Conservation (phyloP, 495 filamentous ascomycete species). For the Glonium stellatum region DNA sequence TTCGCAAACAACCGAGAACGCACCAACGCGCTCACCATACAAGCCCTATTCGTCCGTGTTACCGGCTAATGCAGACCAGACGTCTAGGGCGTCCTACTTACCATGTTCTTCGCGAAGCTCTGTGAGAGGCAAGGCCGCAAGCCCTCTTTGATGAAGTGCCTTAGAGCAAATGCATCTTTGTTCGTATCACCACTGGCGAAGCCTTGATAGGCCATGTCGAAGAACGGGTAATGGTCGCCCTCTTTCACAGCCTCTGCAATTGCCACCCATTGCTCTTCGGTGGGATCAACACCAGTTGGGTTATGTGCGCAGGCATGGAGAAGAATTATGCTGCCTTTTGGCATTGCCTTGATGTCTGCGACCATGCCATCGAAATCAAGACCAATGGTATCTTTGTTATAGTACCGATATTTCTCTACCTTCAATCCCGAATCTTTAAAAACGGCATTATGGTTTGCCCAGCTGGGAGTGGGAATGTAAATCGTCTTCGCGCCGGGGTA, state of each 20-base stretch:
- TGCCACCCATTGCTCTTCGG: slow-evolving; percentile 82
- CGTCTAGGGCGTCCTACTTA: slow-evolving; percentile 33
- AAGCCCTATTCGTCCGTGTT: slow-evolving; percentile 56
- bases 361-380: slow-evolving; percentile 95
- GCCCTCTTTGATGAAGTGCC: slow-evolving; percentile 87
- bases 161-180: slow-evolving; percentile 83
- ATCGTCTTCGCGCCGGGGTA: slow-evolving; percentile 87
- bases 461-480: slow-evolving; percentile 92
- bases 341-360: slow-evolving; percentile 82
- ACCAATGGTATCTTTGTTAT: slow-evolving; percentile 97
- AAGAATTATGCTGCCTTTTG: slow-evolving; percentile 77
- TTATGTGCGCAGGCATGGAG: slow-evolving; percentile 98
- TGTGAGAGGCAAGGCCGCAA: slow-evolving; percentile 85
- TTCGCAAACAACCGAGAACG: slow-evolving; percentile 85
- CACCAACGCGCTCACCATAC: slow-evolving; percentile 96
- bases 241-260: slow-evolving; percentile 86
- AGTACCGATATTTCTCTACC: slow-evolving; percentile 94
- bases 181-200: slow-evolving; percentile 91
- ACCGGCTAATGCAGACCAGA: background rate
- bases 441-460: slow-evolving; percentile 96
- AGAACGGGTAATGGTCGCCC: slow-evolving; percentile 89
- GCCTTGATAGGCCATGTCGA: slow-evolving; percentile 99
- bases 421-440: slow-evolving; percentile 88
- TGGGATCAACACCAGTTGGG: slow-evolving; percentile 95
- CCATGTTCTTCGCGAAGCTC: slow-evolving; percentile 99